Conservation (phyloP, 495 filamentous ascomycete genomes). For the Venustampulla echinocandica region DNA sequence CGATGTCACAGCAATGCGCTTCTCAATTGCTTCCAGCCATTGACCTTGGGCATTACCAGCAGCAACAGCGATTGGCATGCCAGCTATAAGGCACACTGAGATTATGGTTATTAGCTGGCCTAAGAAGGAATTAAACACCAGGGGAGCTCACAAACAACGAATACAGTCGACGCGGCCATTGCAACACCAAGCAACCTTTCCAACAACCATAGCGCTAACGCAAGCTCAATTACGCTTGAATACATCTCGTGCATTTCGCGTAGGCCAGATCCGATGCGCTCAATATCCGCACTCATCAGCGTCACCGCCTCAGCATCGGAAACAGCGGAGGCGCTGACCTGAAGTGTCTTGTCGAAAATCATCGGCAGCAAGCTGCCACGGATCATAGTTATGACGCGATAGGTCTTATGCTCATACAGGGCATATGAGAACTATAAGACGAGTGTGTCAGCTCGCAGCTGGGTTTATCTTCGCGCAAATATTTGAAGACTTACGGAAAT, state of each 20-base stretch:
- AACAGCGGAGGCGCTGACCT: not conserved
- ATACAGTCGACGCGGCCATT: slow-evolving; percentile 14
- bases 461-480: too few relatives aligned
- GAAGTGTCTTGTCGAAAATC: not conserved
- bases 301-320: slow-evolving; percentile 23
- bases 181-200: slow-evolving; percentile 13
- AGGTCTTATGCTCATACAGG: not conserved
- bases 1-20: slow-evolving; percentile 25
- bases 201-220: slow-evolving; percentile 33
- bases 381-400: not conserved
- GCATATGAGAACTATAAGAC: not conserved
- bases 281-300: slow-evolving; percentile 21
- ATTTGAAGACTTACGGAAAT: slow-evolving; percentile 28
- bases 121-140: slow-evolving; percentile 4
- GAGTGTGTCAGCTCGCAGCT: too few relatives aligned
- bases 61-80: not conserved
- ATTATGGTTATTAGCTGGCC: slow-evolving; percentile 18
- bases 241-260: slow-evolving; percentile 27
- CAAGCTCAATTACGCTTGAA: slow-evolving; percentile 48
- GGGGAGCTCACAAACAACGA: slow-evolving; percentile 4
- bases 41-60: slow-evolving; percentile 23
- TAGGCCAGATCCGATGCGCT: slow-evolving; percentile 7
- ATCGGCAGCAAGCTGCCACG: not conserved
- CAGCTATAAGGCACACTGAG: slow-evolving; percentile 1
- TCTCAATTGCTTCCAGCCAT: slow-evolving; percentile 35